phyloP scores from a whole-genome alignment of 177 flowering plant genomes.

The Vitis hybrid region DNA sequence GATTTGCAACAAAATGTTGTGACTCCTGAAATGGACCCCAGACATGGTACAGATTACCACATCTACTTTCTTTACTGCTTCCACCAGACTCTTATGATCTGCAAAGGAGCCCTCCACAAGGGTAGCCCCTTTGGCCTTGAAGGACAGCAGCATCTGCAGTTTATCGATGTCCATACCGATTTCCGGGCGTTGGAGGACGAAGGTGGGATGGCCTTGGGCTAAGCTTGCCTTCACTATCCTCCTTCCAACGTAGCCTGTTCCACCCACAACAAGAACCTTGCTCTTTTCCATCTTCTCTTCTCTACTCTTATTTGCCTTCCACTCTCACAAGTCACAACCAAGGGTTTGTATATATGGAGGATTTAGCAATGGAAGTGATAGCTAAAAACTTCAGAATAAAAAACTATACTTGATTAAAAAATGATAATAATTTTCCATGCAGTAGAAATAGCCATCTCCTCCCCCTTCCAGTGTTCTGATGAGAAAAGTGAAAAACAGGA shows the following conservation, averaged over 20 bases:
- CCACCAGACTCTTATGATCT: conserved; percentile 33
- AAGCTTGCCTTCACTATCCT: conserved; percentile 40
- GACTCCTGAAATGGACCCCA: conserved; percentile 42
- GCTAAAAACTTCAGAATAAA: no score
- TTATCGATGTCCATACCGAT: conserved; percentile 41
- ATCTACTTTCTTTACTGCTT: conserved; percentile 36
- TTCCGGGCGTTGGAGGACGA: conserved; percentile 34
- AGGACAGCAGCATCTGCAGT: conserved; percentile 29
- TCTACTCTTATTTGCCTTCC: no score
- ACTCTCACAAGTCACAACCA: no score
- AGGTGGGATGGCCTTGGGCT: conserved; percentile 32
- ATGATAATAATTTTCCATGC: no score
- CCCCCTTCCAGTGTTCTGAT: no score
- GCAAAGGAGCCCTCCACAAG: conserved; percentile 27
- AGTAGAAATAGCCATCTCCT: no score
- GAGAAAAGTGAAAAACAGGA: no score
- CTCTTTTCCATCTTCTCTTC: conserved; percentile 22
- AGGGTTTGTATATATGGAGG: no score
- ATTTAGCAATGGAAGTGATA: no score
- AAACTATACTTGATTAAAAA: no score
- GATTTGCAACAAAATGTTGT: conserved; percentile 37
- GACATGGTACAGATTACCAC: conserved; percentile 42
- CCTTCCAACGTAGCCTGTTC: conserved; percentile 42
- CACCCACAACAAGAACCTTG: conserved; percentile 37
- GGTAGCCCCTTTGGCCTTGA: conserved; percentile 35